Base-by-base conservation (phyloP, 2,329 filamentous ascomycete species). In the Pseudovirgaria hyperparasitica region DNA sequence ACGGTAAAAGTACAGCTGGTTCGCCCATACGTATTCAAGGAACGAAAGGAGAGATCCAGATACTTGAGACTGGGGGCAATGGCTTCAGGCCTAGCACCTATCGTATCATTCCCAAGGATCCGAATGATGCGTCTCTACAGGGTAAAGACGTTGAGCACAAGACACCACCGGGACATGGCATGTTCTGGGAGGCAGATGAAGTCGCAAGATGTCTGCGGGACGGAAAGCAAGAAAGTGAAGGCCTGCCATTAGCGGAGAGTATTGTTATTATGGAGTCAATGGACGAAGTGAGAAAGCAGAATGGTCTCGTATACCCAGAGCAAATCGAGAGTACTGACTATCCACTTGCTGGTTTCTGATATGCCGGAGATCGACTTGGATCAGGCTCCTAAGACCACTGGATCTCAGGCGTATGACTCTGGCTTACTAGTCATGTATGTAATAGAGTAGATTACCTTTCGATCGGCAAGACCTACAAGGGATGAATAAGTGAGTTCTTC, bases 101-200 rank as follows among this genome's bases (percentile, higher is more conserved):
- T 52, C 67, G 62, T 28, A 54, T 86, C 27, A 65, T 86, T 39
- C 65, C 61, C 40, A 58, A 57, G 37, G 63, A 62, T 19, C 17
- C 22, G 16, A 3, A 13, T 18, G 16, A 9, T 22, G 19, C 11
- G 5, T 9, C 5, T 6, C 24, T 23, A 5, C 6, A 28, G 12
- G 14, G 19, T 14, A 14, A 28, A 16, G 19, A 4, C 4, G 14
- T 28, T 22, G 24, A 14, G 13, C 26, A 21, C 15, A 14, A 23
- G 6, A 23, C 24, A 11, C 26, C 25, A 51, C 55, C 30, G 34
- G 39, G 82, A 8, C 76, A 82, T 37, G 84, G 82, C 26, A 90
- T 92, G 81, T 90, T 82, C 58, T 87, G 77, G 77, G 79, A 86
- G 52, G 82, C 82, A 2, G 81, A 86, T 49, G 81, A 84, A 60